These are phyloP conservation scores for Elongisporangium anandrum DNA, from an alignment of 352 stramenopile species.

Conservation along the genomic window DNA sequence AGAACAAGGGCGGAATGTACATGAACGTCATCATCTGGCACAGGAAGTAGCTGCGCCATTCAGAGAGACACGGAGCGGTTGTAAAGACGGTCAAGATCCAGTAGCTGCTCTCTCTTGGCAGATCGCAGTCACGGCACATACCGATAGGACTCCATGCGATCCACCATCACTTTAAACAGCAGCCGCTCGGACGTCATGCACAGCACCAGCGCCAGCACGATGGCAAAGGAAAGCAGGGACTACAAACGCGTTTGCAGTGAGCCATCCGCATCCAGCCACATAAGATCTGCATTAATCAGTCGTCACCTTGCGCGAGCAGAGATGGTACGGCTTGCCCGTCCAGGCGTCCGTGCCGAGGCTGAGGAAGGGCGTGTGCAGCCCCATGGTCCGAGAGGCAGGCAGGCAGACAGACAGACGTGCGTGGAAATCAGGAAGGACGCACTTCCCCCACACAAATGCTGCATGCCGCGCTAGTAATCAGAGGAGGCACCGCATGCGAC, in stretches of 20 bases:
- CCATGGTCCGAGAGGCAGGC: constrained; percentile 24
- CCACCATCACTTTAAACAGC: constrained; percentile 87
- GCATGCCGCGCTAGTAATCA: not conserved
- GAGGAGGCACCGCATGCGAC: not conserved
- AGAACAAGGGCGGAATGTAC: constrained; percentile 86
- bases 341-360: constrained; percentile 77
- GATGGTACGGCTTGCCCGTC: constrained; percentile 82
- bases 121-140: constrained; percentile 12
- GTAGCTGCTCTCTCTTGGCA: not conserved
- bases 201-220: constrained; percentile 69
- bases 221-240: constrained; percentile 72
- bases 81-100: not conserved
- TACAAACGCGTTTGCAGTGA: constrained; percentile 12
- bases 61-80: not conserved
- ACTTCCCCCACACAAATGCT: not conserved
- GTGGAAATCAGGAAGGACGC: not conserved
- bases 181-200: constrained; percentile 80
- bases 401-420: not conserved
- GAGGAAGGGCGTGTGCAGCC: constrained; percentile 71
- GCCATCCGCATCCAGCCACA: not conserved
- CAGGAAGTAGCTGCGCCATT: constrained; percentile 67
- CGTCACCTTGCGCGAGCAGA: constrained; percentile 77
- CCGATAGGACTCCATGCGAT: constrained; percentile 88
- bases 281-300: constrained; percentile 1
- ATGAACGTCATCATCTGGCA: constrained; percentile 86